phyloP scores from a whole-genome alignment of 2,329 filamentous ascomycete genomes.

The Camillea tinctor region DNA sequence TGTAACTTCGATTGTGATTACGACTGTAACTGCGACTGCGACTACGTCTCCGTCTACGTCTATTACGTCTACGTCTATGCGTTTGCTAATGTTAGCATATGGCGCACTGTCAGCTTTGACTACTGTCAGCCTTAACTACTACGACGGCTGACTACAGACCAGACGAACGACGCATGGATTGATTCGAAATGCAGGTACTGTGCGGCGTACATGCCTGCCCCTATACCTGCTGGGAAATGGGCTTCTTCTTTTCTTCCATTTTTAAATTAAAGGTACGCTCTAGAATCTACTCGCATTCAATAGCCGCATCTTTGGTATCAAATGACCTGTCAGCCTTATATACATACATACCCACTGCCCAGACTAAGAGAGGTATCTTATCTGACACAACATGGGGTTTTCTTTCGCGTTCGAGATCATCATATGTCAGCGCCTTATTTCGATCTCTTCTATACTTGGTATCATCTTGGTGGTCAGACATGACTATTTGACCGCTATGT shows the following conservation, averaged over 20 bases:
- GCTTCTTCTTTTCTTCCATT: neutral
- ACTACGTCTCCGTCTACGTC: neutral
- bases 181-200: neutral
- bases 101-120: too few species aligned
- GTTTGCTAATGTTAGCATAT: neutral
- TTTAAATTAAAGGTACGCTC: neutral
- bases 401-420: neutral
- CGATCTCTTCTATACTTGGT: neutral
- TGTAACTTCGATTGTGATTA: too few species aligned
- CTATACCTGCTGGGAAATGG: neutral
- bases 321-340: neutral
- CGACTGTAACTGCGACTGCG: too few species aligned
- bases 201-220: neutral
- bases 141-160: neutral
- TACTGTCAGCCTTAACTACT: too few species aligned
- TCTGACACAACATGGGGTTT: neutral
- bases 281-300: neutral
- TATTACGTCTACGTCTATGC: too few species aligned
- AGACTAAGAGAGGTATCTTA: neutral
- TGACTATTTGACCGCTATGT: neutral
- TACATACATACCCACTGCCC: neutral
- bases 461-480: neutral
- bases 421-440: neutral
- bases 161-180: neutral
- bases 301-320: neutral